These are phyloP conservation scores for Aspergillus ochraceoroseus DNA, from an alignment of 2,329 filamentous ascomycete species.

Conservation along the genomic window DNA sequence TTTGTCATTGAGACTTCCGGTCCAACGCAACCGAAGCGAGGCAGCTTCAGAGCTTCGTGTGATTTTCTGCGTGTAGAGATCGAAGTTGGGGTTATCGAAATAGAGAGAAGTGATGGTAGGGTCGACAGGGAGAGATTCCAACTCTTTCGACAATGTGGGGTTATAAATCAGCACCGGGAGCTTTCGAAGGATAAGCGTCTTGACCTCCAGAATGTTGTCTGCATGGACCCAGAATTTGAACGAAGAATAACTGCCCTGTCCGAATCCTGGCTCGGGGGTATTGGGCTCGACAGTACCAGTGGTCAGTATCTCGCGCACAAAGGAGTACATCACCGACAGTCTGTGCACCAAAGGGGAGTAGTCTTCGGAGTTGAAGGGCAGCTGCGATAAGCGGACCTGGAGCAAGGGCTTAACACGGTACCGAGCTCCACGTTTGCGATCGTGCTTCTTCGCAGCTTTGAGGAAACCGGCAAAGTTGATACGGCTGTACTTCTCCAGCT, in stretches of 20 bases:
- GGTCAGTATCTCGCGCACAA: slow-evolving; percentile 72
- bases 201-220: slow-evolving; percentile 94
- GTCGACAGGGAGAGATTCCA: slow-evolving; percentile 70
- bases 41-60: slow-evolving; percentile 68
- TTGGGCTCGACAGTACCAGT: slow-evolving; percentile 49
- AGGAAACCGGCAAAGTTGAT: slow-evolving; percentile 97
- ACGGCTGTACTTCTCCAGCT: slow-evolving; percentile 89
- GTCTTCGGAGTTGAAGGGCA: slow-evolving; percentile 92
- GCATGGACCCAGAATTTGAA: slow-evolving; percentile 97
- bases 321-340: slow-evolving; percentile 92
- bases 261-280: slow-evolving; percentile 44
- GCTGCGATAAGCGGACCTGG: slow-evolving; percentile 78
- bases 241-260: slow-evolving; percentile 68
- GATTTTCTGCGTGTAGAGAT: slow-evolving; percentile 81
- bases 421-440: slow-evolving; percentile 78
- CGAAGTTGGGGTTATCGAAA: slow-evolving; percentile 83
- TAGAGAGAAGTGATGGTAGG: slow-evolving; percentile 93
- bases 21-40: slow-evolving; percentile 86
- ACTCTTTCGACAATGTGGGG: slow-evolving; percentile 72
- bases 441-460: slow-evolving; percentile 98
- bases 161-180: slow-evolving; percentile 92
- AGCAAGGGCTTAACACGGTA: slow-evolving; percentile 90
- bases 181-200: slow-evolving; percentile 87
- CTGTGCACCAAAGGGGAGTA: slow-evolving; percentile 84
- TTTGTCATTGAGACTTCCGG: slow-evolving; percentile 71